These are phyloP conservation scores for Theileria sp. DNA, from an alignment of 169 alveolate species.

Conservation along the genomic window DNA sequence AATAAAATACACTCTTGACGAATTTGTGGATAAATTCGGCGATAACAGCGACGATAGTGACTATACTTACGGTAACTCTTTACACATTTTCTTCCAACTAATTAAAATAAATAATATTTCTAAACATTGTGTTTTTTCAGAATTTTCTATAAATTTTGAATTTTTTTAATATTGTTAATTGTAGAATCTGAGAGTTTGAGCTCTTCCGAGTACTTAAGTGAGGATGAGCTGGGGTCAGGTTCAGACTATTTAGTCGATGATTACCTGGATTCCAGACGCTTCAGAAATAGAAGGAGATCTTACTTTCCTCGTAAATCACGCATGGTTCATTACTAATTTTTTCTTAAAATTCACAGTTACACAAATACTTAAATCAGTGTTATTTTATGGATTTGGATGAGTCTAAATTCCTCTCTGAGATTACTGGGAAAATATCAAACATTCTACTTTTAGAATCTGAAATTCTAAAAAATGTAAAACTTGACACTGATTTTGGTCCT, in stretches of 20 bases:
- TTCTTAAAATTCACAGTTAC: background rate
- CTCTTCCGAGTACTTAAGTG: slow-evolving; percentile 15
- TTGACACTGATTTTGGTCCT: slow-evolving; percentile 9
- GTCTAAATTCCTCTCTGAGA: background rate
- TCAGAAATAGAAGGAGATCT: background rate
- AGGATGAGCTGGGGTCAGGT: slow-evolving; percentile 51
- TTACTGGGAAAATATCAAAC: slow-evolving; percentile 7
- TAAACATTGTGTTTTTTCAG: too few species aligned
- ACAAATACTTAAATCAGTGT: background rate
- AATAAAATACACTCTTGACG: slow-evolving; percentile 23
- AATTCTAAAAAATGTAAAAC: background rate
- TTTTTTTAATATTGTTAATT: background rate
- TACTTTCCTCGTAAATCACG: background rate
- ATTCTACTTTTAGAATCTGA: slow-evolving; percentile 2
- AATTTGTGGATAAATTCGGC: slow-evolving; percentile 19
- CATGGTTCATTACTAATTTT: background rate
- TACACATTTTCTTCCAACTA: background rate
- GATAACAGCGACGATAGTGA: slow-evolving; percentile 41
- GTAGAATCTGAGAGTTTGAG: slow-evolving; percentile 36
- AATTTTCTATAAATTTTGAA: background rate
- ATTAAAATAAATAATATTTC: background rate
- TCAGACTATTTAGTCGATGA: slow-evolving; percentile 67
- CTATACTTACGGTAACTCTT: slow-evolving; percentile 41
- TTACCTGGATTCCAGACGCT: slow-evolving; percentile 26
- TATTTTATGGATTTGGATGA: slow-evolving; percentile 15